phyloP scores from a whole-genome alignment of 768 basidiomycete genomes.

The Rhodotorula taiwanensis region DNA sequence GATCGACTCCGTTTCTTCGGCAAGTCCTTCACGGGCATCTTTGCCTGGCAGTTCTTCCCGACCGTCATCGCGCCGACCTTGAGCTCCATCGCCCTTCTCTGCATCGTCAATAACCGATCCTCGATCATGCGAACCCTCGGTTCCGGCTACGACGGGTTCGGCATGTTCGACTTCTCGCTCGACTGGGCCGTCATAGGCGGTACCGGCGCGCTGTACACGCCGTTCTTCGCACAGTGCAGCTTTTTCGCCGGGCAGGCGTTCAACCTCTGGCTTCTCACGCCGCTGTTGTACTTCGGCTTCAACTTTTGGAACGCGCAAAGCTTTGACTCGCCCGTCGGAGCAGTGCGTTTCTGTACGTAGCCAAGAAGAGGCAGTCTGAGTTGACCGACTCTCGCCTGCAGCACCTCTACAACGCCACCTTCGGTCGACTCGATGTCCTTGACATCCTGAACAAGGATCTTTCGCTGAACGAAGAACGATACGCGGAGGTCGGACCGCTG shows the following conservation, averaged over 20 bases:
- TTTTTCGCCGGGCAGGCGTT: conserved; percentile 39
- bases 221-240: conserved; percentile 37
- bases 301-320: conserved; percentile 39
- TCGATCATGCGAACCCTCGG: conserved; percentile 37
- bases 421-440: conserved; percentile 40
- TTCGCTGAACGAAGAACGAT: conserved; percentile 39
- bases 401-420: conserved; percentile 39
- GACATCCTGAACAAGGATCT: conserved; percentile 39
- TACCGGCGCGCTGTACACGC: conserved; percentile 39
- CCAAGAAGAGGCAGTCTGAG: no score
- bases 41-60: conserved; percentile 43
- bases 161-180: conserved; percentile 39
- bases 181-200: conserved; percentile 43
- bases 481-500: conserved; percentile 36
- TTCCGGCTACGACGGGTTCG: conserved; percentile 41
- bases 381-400: neutral
- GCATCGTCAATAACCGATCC: conserved; percentile 30
- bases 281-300: conserved; percentile 38
- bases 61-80: conserved; percentile 37
- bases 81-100: conserved; percentile 38
- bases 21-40: conserved; percentile 33
- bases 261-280: conserved; percentile 41
- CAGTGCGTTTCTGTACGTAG: conserved; percentile 1
- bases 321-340: conserved; percentile 39
- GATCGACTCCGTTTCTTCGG: conserved; percentile 40